A percentile compares a stretch with the other conserved stretches of the same genome.
Conservation (phyloP, 2,329 filamentous ascomycete species). For the Chaetomiaceae sp. region DNA sequence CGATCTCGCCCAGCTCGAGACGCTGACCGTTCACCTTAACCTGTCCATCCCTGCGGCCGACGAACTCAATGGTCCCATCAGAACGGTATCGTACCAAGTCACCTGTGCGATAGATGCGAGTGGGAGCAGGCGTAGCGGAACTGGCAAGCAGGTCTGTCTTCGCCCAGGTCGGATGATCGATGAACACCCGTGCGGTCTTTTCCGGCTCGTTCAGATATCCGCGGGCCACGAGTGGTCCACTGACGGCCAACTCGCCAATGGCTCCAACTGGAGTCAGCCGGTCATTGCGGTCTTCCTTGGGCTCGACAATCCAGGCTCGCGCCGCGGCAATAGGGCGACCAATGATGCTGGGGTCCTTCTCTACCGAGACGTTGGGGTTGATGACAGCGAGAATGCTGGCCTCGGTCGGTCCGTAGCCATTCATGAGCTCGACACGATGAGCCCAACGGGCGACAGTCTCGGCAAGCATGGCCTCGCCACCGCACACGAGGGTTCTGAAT, state of each 20-base stretch:
- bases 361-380: conserved; percentile 15
- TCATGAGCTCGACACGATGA: conserved; percentile 19
- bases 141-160: background rate
- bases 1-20: conserved; percentile 36
- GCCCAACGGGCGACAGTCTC: conserved; percentile 25
- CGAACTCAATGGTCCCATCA: conserved; percentile 32
- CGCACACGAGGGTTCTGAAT: conserved; percentile 25
- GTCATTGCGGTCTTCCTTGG: conserved; percentile 19
- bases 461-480: conserved; percentile 25
- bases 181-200: conserved; percentile 42
- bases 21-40: conserved; percentile 49
- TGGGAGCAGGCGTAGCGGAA: conserved; percentile 23
- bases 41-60: conserved; percentile 47
- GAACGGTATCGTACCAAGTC: conserved; percentile 34
- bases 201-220: conserved; percentile 23
- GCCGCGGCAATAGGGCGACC: conserved; percentile 15
- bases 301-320: conserved; percentile 30
- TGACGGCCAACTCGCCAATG: conserved; percentile 21
- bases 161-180: conserved; percentile 36
- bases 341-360: conserved; percentile 29
- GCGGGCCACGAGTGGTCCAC: conserved; percentile 15
- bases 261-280: conserved; percentile 18
- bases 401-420: conserved; percentile 23
- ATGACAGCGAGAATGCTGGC: conserved; percentile 16
- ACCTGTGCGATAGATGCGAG: conserved; percentile 38